A percentile compares a stretch with the other conserved stretches of the same genome.
These are phyloP conservation scores for Aspergillus piperis DNA, from an alignment of 2,329 filamentous ascomycete genomes.

Conservation along the genomic window DNA sequence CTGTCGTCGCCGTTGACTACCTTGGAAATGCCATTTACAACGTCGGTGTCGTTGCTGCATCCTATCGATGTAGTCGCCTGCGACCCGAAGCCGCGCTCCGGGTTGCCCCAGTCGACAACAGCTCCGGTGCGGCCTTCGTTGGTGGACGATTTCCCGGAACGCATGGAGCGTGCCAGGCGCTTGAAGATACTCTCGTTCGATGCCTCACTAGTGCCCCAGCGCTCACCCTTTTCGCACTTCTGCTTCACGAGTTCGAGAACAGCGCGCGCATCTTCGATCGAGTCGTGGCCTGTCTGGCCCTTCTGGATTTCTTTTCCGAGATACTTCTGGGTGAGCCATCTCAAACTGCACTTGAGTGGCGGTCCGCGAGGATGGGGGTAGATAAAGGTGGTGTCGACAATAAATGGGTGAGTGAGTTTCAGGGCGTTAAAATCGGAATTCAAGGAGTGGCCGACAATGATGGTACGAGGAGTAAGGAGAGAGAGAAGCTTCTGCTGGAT, in stretches of 20 bases:
- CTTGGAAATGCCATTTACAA: constrained; percentile 58
- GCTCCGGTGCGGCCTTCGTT: constrained; percentile 49
- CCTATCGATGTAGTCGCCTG: constrained; percentile 59
- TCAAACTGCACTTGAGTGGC: constrained; percentile 85
- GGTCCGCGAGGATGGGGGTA: constrained; percentile 89
- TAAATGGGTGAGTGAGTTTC: constrained; percentile 84
- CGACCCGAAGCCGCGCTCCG: constrained; percentile 61
- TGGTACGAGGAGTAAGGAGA: constrained; percentile 58
- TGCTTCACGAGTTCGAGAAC: constrained; percentile 91
- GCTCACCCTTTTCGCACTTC: constrained; percentile 89
- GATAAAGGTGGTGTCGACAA: constrained; percentile 86
- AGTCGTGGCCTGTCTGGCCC: constrained; percentile 78
- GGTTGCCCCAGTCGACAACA: constrained; percentile 87
- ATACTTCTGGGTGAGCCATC: constrained; percentile 85
- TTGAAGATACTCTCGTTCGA: constrained; percentile 88
- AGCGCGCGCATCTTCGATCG: constrained; percentile 85
- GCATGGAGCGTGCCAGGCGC: constrained; percentile 64
- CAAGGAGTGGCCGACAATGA: constrained; percentile 52
- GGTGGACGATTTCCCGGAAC: constrained; percentile 38
- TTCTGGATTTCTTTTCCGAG: constrained; percentile 86
- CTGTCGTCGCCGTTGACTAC: constrained; percentile 52
- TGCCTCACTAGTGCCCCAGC: constrained; percentile 78
- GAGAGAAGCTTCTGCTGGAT: constrained; percentile 76
- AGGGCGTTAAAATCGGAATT: constrained; percentile 70
- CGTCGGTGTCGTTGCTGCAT: constrained; percentile 58